Evolutionary conservation across 2,329 filamentous ascomycete species (phyloP), one percentile per base, ranked within the genome.

Genomic region (Arthrobotrys conoides): DNA sequence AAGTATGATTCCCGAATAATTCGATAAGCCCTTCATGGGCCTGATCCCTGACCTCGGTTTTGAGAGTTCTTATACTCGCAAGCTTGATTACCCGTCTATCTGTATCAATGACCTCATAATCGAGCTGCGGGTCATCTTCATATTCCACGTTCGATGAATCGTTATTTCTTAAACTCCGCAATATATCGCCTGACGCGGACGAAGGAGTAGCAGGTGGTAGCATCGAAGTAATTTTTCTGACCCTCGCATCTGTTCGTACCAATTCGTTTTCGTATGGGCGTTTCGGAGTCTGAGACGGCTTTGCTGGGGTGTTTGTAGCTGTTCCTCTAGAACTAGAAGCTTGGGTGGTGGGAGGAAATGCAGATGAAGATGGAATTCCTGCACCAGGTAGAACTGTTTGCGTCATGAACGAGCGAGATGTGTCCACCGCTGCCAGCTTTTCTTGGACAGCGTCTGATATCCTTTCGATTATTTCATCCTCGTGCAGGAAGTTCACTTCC

Each of bases 201-300:
- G 84, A 84, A 44, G 86, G 82, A 22, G 83, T 80, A 64, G 87
- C 85, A 18, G 90, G 88, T n/a, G 90, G 88, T 36, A 99, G 89
- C 95, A 99, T 98, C 78, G 93, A 94, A 0, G 96, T 99, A 80
- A 99, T 99, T 84, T 99, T 99, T 75, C 94, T 92, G 80, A 93
- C 88, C 76, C 91, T 92, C 0, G 93, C 90, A 83, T 99, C 96
- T 10, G 95, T 98, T 20, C 96, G 90, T 1, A 99, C 91, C 12
- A 99, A 89, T 70, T 92, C 97, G 83, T 96, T 96, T 82, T 96
- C 93, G 80, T 94, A 91, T 0, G 90, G 88, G 75, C 89, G 90
- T 69, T 87, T 88, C 1, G 86, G 83, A 0, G 85, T 83, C 79
- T 79, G 75, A 4, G 22, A 22, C 5, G 63, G 22, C 20, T 72